Base-by-base conservation (phyloP, 805 yeast species). In the Suhomyces kilbournensis region DNA sequence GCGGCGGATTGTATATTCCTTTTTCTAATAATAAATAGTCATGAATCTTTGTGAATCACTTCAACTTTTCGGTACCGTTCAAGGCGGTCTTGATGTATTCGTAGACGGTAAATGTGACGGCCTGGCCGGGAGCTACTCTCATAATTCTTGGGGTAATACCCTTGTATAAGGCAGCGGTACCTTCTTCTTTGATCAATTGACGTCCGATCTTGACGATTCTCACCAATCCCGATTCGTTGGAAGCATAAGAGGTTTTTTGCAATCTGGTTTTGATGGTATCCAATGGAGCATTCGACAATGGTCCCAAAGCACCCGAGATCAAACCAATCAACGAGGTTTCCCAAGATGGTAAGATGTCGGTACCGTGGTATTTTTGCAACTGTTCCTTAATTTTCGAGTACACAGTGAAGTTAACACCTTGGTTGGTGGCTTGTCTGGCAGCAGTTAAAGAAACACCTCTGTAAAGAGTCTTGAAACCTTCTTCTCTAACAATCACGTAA, bases 61-160 rank as follows among this genome's bases (percentile, higher is more conserved):
- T 38, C 42, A 64, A 58, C 57, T 64, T 63, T n/a, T 58, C 57
- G 19, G 58, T 68, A 48, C 76, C 76, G 39, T 53, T 66, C 68
- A 92, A 79, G 47, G 78, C 75, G 20, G 78, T 82, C 71, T 91
- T 87, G 68, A 90, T 88, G 66, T 79, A 86, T 75, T 93, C 99
- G 72, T 93, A 93, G 44, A 94, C 97, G 7, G 98, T 94, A 76
- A 93, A 93, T 15, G 97, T 94, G 52, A 93, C 98, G 51, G 98
- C 97, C 75, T 93, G 99, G 56, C 99, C 99, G 22, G 99, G 97
- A 10, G 99, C 99, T 49, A 93, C 99, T 76, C 99, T 87, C 96
- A 93, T 92, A 61, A 93, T 93, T 77, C 99, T 86, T 62, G 99
- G 99, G 22, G 97, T 91, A 67, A 93, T 93, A 75, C 99, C 99